Base-by-base conservation (phyloP, 2,329 filamentous ascomycete genomes). In the Chaetomiaceae sp. region DNA sequence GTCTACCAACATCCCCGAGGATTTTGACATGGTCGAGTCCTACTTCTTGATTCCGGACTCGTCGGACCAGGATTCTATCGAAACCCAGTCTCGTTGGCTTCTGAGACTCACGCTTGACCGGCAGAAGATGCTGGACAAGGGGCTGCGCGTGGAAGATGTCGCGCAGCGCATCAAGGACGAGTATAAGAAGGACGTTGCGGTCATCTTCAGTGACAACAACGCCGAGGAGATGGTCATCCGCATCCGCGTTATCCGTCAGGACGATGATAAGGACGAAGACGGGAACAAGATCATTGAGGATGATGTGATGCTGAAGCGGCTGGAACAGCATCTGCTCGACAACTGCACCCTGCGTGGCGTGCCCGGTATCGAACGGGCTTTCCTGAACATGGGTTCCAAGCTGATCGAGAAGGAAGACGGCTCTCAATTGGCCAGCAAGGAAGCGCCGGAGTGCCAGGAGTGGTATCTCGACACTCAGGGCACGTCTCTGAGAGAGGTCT, bases 161-260 rank as follows among this genome's bases (percentile, higher is more conserved):
- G 92, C 92, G 29, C 76, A 81, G 57, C 88, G 85, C 66, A 94
- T 99, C 73, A 96, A 95, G 75, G 84, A 91, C 60, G 86, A 91
- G 49, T 99, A 95, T 67, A 80, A 84, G 19, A 84, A 80, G 58
- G 91, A 96, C 70, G 76, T 97, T 63, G 90, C 90, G 14, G 85
- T 99, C 61, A 91, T 99, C 56, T 96, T 95, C 78, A 96, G 91
- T 72, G 94, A 99, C 71, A 94, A 96, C 77, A 99, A 99, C 70
- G 91, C 92, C 9, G 91, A 96, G 60, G 85, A 95, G 68, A 91
- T 95, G 69, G 87, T 97, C 42, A 90, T 99, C 63, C 94, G 94
- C 69, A 87, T 96, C 60, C 88, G 94, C 60, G 87, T 91, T 64
- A 83, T 95, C 57, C 75, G 78, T 29, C 77, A 83, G 57, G 80